Base-by-base conservation (phyloP, 176 grass and related monocot species). In the Puccinellia tenuiflora region DNA sequence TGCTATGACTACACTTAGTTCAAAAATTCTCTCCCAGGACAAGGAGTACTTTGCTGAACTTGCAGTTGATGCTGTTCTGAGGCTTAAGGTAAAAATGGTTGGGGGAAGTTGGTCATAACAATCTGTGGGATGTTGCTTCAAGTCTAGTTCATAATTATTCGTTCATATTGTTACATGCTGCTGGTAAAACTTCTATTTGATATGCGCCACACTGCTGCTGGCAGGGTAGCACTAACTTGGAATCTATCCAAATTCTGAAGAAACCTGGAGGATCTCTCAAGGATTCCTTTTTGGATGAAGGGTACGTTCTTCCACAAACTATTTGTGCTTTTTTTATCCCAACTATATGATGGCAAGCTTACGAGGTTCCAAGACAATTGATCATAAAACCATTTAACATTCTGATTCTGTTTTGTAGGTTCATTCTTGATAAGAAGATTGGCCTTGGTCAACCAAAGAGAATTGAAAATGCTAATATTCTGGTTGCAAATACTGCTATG, bases 381-480 rank as follows among this genome's bases (percentile, higher is more conserved):
- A 53, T 55, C 1, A 4, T 61, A 13, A 18, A 29, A 28, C 9
- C 0, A 4, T n/a, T 69, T 70, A 66, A 68, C 51, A 0, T 16
- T 38, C 24, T 79, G 34, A 50, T 35, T 79, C 33, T 42, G 43
- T 52, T 75, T 64, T 84, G 13, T 77, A 98, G 96, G 73, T 98
- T 98, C 78, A 98, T 98, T 87, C 91, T 98, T 86, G 96, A 98
- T 87, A 98, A 98, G 85, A 98, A 98, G 84, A 98, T 98, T 85
- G 96, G 96, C 45, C 88, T 98, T 66, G 96, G 96, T 10, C 96
- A 98, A 72, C 96, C 93, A 51, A 95, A 98, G 83, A 46, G 90
- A 11, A 98, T 98, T 85, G 93, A 98, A 77, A 95, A 95, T 85
- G 96, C 96, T 56, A 98, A 95, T 48, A 95, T 98, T 80, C 83